A percentile compares a stretch with the other conserved stretches of the same genome.
phyloP scores from a whole-genome alignment of 768 basidiomycete genomes.

The Goffeauzyma gilvescens region DNA sequence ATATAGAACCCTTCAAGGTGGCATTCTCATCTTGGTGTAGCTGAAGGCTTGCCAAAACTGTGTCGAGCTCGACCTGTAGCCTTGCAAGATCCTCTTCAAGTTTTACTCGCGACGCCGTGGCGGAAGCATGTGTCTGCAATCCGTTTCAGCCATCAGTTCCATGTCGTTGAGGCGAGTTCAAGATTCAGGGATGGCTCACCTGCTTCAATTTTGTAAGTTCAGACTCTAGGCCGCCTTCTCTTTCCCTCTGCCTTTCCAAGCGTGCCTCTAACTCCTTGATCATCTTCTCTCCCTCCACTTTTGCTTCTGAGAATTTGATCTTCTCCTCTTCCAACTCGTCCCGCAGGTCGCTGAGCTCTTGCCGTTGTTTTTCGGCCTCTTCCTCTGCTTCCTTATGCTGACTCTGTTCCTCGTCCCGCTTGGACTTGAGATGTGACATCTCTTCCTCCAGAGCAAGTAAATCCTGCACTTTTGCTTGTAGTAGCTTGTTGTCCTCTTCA shows the following conservation, averaged over 20 bases:
- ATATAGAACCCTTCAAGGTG: too few relatives aligned
- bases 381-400: conserved; percentile 6
- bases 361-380: conserved; percentile 2
- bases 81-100: too few relatives aligned
- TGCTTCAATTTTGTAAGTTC: conserved; percentile 22
- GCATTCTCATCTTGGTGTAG: too few relatives aligned
- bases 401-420: conserved; percentile 11
- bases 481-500: conserved; percentile 11
- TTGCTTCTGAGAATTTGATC: too few relatives aligned
- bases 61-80: too few relatives aligned
- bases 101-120: too few relatives aligned
- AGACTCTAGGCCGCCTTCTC: conserved; percentile 20
- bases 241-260: conserved; percentile 12
- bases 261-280: conserved; percentile 9
- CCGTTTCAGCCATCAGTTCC: too few relatives aligned
- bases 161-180: too few relatives aligned
- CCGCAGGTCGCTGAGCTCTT: not conserved
- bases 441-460: too few relatives aligned
- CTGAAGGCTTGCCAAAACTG: too few relatives aligned
- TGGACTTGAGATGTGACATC: not conserved
- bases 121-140: too few relatives aligned
- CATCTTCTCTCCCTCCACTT: not conserved
- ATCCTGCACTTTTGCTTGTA: conserved; percentile 4
- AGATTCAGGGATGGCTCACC: too few relatives aligned
- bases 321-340: not conserved